A percentile compares a stretch with the other conserved stretches of the same genome.
Evolutionary conservation across 495 filamentous ascomycete species (phyloP).

Genomic region (Penicillium ochrochloron): DNA sequence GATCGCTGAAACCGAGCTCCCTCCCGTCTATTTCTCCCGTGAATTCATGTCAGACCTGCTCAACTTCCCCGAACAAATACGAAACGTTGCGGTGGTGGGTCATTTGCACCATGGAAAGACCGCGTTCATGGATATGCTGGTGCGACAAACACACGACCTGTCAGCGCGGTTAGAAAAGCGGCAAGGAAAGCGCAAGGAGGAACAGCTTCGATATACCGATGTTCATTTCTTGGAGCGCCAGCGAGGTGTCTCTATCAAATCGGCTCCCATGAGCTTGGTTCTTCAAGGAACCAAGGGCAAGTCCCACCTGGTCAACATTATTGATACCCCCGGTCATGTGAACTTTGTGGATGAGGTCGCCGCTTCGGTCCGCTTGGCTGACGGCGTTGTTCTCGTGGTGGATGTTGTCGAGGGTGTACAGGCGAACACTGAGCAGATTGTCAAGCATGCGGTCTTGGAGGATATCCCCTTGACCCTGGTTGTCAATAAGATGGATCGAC

Average conservation of each 20-base stretch:
- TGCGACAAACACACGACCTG: slow-evolving; percentile 90
- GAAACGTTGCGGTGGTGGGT: slow-evolving; percentile 89
- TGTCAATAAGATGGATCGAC: slow-evolving; percentile 95
- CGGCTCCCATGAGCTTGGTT: slow-evolving; percentile 92
- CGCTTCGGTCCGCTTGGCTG: slow-evolving; percentile 80
- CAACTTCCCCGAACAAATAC: slow-evolving; percentile 91
- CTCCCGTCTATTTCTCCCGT: slow-evolving; percentile 82
- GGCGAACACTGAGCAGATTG: slow-evolving; percentile 93
- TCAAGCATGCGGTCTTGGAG: slow-evolving; percentile 91
- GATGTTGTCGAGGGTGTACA: slow-evolving; percentile 99
- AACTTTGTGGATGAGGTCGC: slow-evolving; percentile 98
- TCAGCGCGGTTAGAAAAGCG: slow-evolving; percentile 75
- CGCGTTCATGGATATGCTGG: slow-evolving; percentile 97
- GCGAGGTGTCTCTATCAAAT: slow-evolving; percentile 89
- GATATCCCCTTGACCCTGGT: slow-evolving; percentile 87
- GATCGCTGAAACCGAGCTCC: slow-evolving; percentile 87
- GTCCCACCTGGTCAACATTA: slow-evolving; percentile 92
- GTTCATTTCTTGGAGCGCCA: slow-evolving; percentile 86
- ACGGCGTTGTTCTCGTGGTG: slow-evolving; percentile 91
- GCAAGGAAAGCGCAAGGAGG: slow-evolving; percentile 79
- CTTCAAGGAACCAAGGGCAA: slow-evolving; percentile 87
- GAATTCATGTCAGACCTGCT: slow-evolving; percentile 95
- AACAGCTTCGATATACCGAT: slow-evolving; percentile 94
- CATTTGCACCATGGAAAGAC: slow-evolving; percentile 98
- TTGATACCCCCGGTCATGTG: slow-evolving; percentile 97